Evolutionary conservation across 331 rosid genomes (phyloP).

Genomic region (Acacia pycnantha): DNA sequence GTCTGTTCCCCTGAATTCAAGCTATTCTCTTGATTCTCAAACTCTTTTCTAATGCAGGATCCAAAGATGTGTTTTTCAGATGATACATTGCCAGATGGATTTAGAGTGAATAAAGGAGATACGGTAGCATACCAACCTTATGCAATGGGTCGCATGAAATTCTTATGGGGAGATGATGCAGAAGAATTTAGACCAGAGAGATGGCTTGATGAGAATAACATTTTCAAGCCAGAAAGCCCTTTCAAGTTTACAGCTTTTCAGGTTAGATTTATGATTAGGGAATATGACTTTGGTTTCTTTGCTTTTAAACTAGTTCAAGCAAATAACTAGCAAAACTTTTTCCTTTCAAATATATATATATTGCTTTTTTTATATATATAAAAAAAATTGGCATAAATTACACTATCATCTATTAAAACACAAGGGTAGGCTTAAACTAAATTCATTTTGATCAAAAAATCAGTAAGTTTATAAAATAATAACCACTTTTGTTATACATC

Average conservation of each 20-base stretch:
- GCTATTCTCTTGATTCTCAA: background rate
- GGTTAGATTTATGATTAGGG: slow-evolving; percentile 38
- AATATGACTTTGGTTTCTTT: background rate
- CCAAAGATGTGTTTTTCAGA: slow-evolving; percentile 73
- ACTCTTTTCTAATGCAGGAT: slow-evolving; percentile 49
- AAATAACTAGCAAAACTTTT: background rate
- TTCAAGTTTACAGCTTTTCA: slow-evolving; percentile 88
- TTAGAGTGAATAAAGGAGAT: slow-evolving; percentile 68
- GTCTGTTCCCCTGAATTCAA: background rate
- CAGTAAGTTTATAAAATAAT: background rate
- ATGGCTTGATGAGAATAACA: slow-evolving; percentile 69
- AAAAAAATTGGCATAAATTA: background rate
- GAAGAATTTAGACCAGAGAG: slow-evolving; percentile 78
- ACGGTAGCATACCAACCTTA: slow-evolving; percentile 72
- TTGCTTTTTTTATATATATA: background rate
- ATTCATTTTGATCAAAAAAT: background rate
- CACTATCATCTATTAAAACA: background rate
- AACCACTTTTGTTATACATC: background rate
- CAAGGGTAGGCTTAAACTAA: background rate
- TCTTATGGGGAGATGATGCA: slow-evolving; percentile 88
- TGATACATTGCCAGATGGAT: slow-evolving; percentile 87
- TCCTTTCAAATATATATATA: background rate
- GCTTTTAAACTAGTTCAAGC: background rate
- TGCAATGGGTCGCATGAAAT: slow-evolving; percentile 95
- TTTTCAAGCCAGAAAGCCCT: slow-evolving; percentile 68